Conservation (phyloP, 108 stramenopile genomes). For the Aureococcus anophagefferens region DNA sequence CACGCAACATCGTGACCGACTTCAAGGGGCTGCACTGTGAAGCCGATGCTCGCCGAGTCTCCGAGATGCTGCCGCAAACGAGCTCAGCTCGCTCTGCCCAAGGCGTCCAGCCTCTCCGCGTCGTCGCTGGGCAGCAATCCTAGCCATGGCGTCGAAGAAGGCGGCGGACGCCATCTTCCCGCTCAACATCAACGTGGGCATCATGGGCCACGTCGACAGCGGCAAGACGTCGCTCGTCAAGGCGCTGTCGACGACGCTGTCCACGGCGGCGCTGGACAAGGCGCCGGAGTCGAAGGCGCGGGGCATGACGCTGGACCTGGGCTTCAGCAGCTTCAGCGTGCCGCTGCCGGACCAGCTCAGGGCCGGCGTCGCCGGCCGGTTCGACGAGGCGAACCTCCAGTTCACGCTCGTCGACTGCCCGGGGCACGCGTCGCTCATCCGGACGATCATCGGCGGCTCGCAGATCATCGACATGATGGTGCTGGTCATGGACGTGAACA, state of each 20-base stretch:
- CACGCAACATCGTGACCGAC: no score
- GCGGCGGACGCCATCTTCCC: no score
- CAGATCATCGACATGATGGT: constrained; percentile 93
- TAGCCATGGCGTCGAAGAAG: no score
- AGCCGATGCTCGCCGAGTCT: no score
- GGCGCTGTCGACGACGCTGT: constrained; percentile 77
- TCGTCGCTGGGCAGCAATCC: no score
- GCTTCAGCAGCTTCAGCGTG: constrained; percentile 83
- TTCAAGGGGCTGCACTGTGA: no score
- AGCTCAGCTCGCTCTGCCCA: no score
- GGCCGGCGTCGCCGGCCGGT: no score
- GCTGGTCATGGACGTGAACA: constrained; percentile 89
- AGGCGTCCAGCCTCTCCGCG: no score
- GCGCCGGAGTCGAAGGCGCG: constrained; percentile 80
- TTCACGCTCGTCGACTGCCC: constrained; percentile 86
- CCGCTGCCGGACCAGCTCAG: constrained; percentile 27
- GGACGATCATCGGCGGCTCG: constrained; percentile 95
- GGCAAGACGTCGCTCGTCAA: constrained; percentile 95
- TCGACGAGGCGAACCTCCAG: not conserved
- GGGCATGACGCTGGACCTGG: constrained; percentile 95
- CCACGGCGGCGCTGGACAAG: constrained; percentile 96
- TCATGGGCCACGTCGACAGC: constrained; percentile 93
- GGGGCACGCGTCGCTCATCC: constrained; percentile 90
- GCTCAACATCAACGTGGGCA: constrained; percentile 92
- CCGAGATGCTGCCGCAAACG: no score